A percentile compares a stretch with the other conserved stretches of the same genome.
These are phyloP conservation scores for Saccharomycopsis fibuligera DNA, from an alignment of 805 yeast genomes.

Conservation along the genomic window DNA sequence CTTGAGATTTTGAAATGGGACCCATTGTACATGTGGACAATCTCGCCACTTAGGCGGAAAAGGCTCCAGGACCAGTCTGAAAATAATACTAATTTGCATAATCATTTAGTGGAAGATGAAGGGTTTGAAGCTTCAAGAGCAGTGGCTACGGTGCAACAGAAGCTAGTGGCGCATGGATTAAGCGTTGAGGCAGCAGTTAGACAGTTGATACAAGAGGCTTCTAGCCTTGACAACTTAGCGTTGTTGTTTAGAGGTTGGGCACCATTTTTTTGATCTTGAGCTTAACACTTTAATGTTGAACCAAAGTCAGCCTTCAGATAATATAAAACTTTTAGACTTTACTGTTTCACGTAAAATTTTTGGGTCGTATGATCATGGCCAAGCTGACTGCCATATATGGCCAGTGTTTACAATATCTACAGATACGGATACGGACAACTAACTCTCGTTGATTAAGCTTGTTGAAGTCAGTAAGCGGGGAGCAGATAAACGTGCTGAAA, in stretches of 20 bases:
- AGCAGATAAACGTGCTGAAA: no score
- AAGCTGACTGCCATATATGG: no score
- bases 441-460: no score
- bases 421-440: no score
- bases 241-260: constrained; percentile 81
- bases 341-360: not conserved
- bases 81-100: constrained; percentile 10
- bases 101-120: constrained; percentile 26
- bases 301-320: not conserved
- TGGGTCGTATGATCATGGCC: no score
- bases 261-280: constrained; percentile 48
- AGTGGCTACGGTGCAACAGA: constrained; percentile 61
- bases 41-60: constrained; percentile 65
- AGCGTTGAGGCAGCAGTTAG: constrained; percentile 82
- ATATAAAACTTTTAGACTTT: not conserved
- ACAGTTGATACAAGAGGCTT: constrained; percentile 73
- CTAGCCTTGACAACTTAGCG: constrained; percentile 59
- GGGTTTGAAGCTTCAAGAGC: constrained; percentile 79
- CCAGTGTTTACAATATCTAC: no score
- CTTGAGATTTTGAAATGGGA: constrained; percentile 85
- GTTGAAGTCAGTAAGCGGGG: no score
- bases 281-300: not conserved
- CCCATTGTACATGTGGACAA: constrained; percentile 87
- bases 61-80: constrained; percentile 38
- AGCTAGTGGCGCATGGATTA: constrained; percentile 58